Percentiles rank a stretch among this genome's conserved stretches.
phyloP scores from a whole-genome alignment of 148 eudicot species.

The Dysphania ambrosioides region DNA sequence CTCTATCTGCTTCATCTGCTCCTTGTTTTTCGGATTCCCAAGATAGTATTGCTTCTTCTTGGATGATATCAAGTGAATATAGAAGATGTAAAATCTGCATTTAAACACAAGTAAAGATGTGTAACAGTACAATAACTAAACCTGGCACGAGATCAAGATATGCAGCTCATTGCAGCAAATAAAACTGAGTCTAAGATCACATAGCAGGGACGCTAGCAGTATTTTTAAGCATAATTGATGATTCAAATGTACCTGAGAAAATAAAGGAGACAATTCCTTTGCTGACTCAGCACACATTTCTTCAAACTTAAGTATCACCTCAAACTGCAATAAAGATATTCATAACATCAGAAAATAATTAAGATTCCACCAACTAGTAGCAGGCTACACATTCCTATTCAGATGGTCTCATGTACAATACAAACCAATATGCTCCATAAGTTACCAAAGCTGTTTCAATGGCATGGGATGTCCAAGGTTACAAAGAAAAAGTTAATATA shows the following conservation, averaged over 20 bases:
- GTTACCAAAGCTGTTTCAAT: too few species aligned
- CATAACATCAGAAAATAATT: neutral
- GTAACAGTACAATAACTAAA: neutral
- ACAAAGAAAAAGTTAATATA: neutral
- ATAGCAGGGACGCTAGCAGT: neutral
- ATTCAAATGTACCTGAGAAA: conserved; percentile 50
- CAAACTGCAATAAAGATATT: conserved; percentile 51
- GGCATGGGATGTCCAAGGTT: too few species aligned
- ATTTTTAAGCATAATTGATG: neutral
- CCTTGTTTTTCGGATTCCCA: conserved; percentile 89
- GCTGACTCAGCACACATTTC: conserved; percentile 88
- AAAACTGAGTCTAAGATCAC: conserved; percentile 5
- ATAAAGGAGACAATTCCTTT: conserved; percentile 56
- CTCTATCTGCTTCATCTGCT: conserved; percentile 78
- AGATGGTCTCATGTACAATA: neutral
- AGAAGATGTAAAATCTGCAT: conserved; percentile 68
- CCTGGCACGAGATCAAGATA: neutral
- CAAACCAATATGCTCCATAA: neutral
- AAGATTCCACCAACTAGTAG: neutral
- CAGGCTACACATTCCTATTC: neutral
- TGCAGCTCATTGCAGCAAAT: neutral
- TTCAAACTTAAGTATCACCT: conserved; percentile 84
- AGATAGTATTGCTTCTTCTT: conserved; percentile 77
- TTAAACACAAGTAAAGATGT: neutral
- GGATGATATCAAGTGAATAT: conserved; percentile 63